phyloP scores from a whole-genome alignment of 1,139 yeast genomes.

The Lodderomyces margitis region DNA sequence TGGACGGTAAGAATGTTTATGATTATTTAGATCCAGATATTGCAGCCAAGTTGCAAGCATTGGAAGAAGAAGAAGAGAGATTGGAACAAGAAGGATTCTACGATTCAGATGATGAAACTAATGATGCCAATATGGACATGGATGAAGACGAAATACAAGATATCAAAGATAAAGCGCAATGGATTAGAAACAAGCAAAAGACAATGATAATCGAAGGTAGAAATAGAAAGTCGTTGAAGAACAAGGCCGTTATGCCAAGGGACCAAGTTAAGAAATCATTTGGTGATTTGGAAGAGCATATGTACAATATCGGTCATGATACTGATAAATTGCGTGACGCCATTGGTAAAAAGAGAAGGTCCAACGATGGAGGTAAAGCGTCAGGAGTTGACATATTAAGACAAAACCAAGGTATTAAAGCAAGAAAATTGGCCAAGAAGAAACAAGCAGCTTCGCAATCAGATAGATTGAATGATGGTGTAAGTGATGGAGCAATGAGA shows the following conservation, averaged over 20 bases:
- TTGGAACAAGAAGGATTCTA: conserved; percentile 94
- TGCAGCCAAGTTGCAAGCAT: conserved; percentile 85
- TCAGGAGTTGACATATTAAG: conserved; percentile 77
- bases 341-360: conserved; percentile 41
- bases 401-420: conserved; percentile 48
- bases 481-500: conserved; percentile 77
- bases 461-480: conserved; percentile 85
- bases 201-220: conserved; percentile 88
- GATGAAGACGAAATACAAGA: conserved; percentile 62
- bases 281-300: conserved; percentile 80
- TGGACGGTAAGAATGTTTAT: conserved; percentile 95
- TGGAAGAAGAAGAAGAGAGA: conserved; percentile 96
- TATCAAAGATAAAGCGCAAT: conserved; percentile 79
- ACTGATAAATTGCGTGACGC: conserved; percentile 57
- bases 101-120: conserved; percentile 73
- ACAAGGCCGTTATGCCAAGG: conserved; percentile 91
- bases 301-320: conserved; percentile 89
- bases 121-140: conserved; percentile 44
- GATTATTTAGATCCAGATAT: conserved; percentile 97
- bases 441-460: conserved; percentile 57
- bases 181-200: conserved; percentile 96
- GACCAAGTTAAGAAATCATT: conserved; percentile 77
- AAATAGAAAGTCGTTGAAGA: conserved; percentile 81
- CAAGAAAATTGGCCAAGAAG: conserved; percentile 46
- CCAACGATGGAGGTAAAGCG: conserved; percentile 36